A percentile compares a stretch with the other conserved stretches of the same genome.
phyloP scores from a whole-genome alignment of 306 rosid species.

The Alnus glutinosa region DNA sequence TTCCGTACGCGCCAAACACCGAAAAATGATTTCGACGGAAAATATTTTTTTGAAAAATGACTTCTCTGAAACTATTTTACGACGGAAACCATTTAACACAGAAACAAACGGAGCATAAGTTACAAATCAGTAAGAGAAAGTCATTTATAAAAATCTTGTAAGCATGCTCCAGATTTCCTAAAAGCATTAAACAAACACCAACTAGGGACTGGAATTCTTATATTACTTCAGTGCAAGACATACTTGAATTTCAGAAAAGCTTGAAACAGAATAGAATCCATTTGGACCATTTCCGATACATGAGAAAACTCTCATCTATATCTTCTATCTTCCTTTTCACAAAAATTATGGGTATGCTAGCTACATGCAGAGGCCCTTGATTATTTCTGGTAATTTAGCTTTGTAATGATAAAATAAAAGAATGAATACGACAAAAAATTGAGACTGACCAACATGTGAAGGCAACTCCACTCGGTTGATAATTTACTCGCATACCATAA shows the following conservation, averaged over 20 bases:
- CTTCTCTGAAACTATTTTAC: too few relatives aligned
- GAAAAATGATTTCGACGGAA: too few relatives aligned
- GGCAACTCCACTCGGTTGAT: not conserved
- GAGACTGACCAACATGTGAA: conserved; percentile 7
- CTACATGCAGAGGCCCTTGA: conserved; percentile 8
- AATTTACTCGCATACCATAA: not conserved
- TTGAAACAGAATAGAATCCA: not conserved
- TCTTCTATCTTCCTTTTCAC: not conserved
- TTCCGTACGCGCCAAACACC: too few relatives aligned
- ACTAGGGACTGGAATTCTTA: not conserved
- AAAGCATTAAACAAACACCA: not conserved
- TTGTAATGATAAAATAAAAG: conserved; percentile 27
- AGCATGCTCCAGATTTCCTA: not conserved
- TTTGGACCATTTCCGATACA: not conserved
- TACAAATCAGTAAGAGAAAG: too few relatives aligned
- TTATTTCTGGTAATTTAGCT: conserved; percentile 14
- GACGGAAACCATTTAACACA: too few relatives aligned
- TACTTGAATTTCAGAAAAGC: not conserved
- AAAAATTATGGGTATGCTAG: not conserved
- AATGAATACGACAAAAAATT: conserved; percentile 33
- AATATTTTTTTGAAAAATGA: too few relatives aligned
- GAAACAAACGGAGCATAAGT: too few relatives aligned
- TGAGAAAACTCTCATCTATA: not conserved
- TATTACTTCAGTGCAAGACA: not conserved
- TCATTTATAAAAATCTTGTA: not conserved